Base-by-base conservation (phyloP, 2,329 filamentous ascomycete genomes). In the Diaporthe nobilis region DNA sequence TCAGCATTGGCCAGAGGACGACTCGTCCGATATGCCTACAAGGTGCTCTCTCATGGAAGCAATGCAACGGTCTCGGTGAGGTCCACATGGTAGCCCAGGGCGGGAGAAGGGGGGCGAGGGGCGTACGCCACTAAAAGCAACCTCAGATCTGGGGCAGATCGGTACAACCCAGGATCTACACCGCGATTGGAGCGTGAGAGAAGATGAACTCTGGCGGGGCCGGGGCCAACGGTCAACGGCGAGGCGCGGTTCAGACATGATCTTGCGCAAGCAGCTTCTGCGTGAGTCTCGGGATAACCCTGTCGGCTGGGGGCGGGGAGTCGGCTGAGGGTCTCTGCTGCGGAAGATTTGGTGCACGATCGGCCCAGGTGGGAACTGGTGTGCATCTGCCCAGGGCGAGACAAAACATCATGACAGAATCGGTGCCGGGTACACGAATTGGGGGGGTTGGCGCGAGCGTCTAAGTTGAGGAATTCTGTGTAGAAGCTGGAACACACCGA, bases 1-100 rank as follows among this genome's bases (percentile, higher is more conserved):
- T 20, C 57, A 73, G 71, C 71, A 55, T 73, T 53, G 71, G 65
- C 58, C 71, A 73, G 49, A 53, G 25, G 57, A 55, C 57, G 42
- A 63, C 57, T 70, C 65, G 49, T 70, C 65, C 65, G 49, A 70
- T 55, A 70, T 70, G 65, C 65, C 65, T 28, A 25, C 65, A 55
- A n/a, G 31, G 15, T 20, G 22, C n/a, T 70, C 49, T 28, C 31
- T 53, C 47, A 31, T 42, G 49, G 34, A 39, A 42, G 20, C 15
- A 42, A 55, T 70, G 65, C 49, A 70, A 70, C 47, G 65, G 34
- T 70, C 65, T 55, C 65, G 49, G 49, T 68, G 31, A 68, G 47
- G 20, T 70, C n/a, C 49, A 53, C 65, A 42, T 42, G 65, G 31
- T 25, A 68, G 31, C 28, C 47, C 58, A 13, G 65, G 47, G 47